Evolutionary conservation across 2,329 filamentous ascomycete species (phyloP), one percentile per base, ranked within the genome.

Genomic region (Botrytis cinerea): DNA sequence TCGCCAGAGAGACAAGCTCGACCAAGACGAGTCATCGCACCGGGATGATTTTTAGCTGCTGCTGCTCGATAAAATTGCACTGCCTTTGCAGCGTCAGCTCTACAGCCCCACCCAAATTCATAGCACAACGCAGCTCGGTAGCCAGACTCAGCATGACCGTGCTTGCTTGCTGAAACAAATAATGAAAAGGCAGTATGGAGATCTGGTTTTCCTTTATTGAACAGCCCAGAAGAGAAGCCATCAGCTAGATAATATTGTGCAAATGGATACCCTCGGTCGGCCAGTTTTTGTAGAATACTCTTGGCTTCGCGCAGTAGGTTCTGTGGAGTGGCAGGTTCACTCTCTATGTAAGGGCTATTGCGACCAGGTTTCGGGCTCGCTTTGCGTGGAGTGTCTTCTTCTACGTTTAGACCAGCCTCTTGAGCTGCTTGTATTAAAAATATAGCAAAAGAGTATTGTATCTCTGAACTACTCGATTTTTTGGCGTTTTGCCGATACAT

Each of bases 401-500:
- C 84, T 63, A 84, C 81, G 74, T 88, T 85, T 32, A 91, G 79
- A 2, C 90, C 90, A 80, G 92, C 88, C 80, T 97, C 93, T 81
- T 94, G 92, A 59, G 95, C 95, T 2, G 94, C 92, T 64, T 95
- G 93, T 77, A 98, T 92, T 85, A 99, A 90, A 82, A 97, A 97
- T 54, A 98, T 89, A 2, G 96, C 96, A 83, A 99, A 98, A 45
- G 97, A 96, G 82, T 98, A 98, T 82, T 98, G 94, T 48, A 97
- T 93, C 6, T 92, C 91, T 25, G 91, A 87, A 82, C 98, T 94
- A 75, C 92, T 96, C 4, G 96, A 97, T 85, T 99, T 99, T 85
- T 98, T 98, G 74, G 98, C 93, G 80, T 98, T 99, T 72, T 92
- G 91, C 62, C 95, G 89, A 82, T 99, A 99, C 95, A 98, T 98